These are phyloP conservation scores for Camelina neglecta DNA, from an alignment of 345 rosid species.

Conservation along the genomic window DNA sequence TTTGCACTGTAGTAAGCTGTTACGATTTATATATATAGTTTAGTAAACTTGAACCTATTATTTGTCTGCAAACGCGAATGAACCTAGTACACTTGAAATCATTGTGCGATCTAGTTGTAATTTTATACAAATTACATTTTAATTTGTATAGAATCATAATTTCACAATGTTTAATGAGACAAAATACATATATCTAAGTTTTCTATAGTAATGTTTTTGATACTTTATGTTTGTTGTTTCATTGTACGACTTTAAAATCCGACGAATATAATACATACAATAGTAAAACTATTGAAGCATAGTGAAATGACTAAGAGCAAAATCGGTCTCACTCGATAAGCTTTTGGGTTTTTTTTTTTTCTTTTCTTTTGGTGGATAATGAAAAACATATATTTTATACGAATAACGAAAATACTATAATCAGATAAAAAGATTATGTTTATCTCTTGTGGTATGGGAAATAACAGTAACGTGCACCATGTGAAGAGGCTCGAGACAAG, in stretches of 20 bases:
- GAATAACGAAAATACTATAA: background rate
- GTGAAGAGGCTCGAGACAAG: conserved; percentile 29
- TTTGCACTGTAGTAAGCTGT: background rate
- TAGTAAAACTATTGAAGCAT: background rate
- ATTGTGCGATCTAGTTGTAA: background rate
- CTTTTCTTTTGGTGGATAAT: background rate
- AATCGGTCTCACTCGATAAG: conserved; percentile 4
- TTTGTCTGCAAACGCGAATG: no score
- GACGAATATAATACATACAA: background rate
- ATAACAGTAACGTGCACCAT: conserved; percentile 40
- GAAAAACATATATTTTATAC: background rate
- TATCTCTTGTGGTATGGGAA: conserved; percentile 20
- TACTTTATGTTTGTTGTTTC: background rate
- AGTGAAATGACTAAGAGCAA: background rate
- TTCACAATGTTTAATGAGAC: background rate
- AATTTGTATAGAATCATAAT: background rate
- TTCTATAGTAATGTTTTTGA: background rate
- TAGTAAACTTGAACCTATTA: no score
- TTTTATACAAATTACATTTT: background rate
- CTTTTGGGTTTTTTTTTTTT: no score
- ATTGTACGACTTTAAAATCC: background rate
- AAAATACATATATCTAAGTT: background rate
- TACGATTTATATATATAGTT: background rate
- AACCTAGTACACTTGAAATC: background rate
- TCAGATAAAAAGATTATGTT: background rate